phyloP scores from a whole-genome alignment of 495 filamentous ascomycete genomes.

The Lasiosphaeris hirsuta region DNA sequence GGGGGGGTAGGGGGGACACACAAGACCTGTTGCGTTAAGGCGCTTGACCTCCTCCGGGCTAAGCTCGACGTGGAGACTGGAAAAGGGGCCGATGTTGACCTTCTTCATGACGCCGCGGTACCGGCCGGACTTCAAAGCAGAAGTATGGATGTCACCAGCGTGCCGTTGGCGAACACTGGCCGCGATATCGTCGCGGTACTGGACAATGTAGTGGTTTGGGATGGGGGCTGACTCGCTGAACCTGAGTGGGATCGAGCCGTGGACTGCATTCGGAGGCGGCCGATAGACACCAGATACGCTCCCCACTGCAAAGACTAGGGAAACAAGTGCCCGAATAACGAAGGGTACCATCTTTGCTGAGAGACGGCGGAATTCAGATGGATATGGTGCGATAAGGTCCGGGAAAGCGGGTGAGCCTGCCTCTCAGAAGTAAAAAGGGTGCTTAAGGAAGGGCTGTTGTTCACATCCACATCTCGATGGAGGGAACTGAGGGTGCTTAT shows the following conservation, averaged over 20 bases:
- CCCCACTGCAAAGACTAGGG: too few relatives aligned
- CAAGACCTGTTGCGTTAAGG: slow-evolving; percentile 2
- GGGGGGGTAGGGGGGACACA: neutral
- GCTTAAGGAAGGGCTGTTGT: too few relatives aligned
- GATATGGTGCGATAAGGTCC: too few relatives aligned
- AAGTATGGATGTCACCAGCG: neutral
- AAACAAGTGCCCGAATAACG: too few relatives aligned
- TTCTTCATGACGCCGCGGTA: slow-evolving; percentile 5
- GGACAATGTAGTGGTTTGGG: slow-evolving; percentile 17
- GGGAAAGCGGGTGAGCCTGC: too few relatives aligned
- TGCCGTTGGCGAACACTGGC: neutral
- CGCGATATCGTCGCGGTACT: slow-evolving; percentile 10
- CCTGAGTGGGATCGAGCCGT: neutral
- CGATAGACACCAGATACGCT: too few relatives aligned
- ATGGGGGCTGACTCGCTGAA: slow-evolving; percentile 7
- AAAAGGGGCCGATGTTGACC: slow-evolving; percentile 11
- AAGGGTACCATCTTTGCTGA: too few relatives aligned
- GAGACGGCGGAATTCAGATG: too few relatives aligned
- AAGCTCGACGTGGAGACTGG: slow-evolving; percentile 11
- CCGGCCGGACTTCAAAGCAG: neutral
- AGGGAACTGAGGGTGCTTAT: too few relatives aligned
- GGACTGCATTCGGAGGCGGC: too few relatives aligned
- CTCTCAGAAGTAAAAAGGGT: too few relatives aligned
- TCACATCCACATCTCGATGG: too few relatives aligned
- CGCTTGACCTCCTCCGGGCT: neutral